phyloP scores from a whole-genome alignment of 2,329 filamentous ascomycete species.

The Hymenoscyphus repandus region DNA sequence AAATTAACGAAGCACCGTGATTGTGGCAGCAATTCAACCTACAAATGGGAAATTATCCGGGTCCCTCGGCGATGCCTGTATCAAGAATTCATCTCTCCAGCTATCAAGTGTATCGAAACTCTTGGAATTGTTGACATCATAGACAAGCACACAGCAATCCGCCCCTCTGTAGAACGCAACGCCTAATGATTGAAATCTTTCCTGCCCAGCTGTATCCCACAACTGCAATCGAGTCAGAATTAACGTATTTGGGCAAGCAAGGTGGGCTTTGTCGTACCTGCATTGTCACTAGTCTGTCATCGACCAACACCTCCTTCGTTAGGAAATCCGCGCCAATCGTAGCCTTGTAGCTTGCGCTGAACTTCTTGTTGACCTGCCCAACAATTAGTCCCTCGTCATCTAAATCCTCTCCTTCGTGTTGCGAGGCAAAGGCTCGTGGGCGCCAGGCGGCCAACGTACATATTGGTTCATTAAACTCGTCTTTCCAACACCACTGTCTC shows the following conservation, averaged over 20 bases:
- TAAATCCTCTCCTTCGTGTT: not conserved
- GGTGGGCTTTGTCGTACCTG: conserved; percentile 54
- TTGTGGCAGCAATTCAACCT: conserved; percentile 35
- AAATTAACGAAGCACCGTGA: conserved; percentile 12
- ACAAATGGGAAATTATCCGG: conserved; percentile 98
- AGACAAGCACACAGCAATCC: conserved; percentile 96
- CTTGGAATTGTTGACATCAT: conserved; percentile 98
- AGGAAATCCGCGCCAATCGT: conserved; percentile 98
- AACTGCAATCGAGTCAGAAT: conserved; percentile 55
- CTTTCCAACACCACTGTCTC: conserved; percentile 98
- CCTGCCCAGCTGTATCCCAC: conserved; percentile 96
- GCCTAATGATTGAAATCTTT: conserved; percentile 93
- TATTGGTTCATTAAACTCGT: conserved; percentile 99
- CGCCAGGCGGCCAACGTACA: conserved; percentile 52
- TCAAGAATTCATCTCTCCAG: conserved; percentile 97
- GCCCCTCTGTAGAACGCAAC: conserved; percentile 97
- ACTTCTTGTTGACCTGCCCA: conserved; percentile 96
- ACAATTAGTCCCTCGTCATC: conserved; percentile 12
- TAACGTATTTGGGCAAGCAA: not conserved
- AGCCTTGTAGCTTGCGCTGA: conserved; percentile 98
- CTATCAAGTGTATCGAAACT: conserved; percentile 97
- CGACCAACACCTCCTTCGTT: conserved; percentile 94
- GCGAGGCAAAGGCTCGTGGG: not conserved
- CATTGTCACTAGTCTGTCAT: conserved; percentile 97
- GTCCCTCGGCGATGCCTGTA: conserved; percentile 93